These are phyloP conservation scores for Euphorbia peplus DNA, from an alignment of 345 rosid genomes.

Conservation along the genomic window DNA sequence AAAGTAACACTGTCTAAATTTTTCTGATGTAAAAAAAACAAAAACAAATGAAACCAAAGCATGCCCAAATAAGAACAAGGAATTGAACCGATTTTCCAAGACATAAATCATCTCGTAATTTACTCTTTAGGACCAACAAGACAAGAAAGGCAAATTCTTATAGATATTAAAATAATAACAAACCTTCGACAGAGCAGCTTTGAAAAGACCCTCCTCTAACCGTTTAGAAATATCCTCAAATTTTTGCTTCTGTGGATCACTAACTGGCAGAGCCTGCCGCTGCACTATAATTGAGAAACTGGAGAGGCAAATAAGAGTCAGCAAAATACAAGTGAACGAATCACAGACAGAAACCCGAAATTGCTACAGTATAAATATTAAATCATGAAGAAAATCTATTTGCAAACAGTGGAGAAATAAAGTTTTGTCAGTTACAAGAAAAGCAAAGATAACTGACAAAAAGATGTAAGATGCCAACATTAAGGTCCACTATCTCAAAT, in stretches of 20 bases:
- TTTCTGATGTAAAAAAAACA: conserved; percentile 14
- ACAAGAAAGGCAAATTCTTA: background rate
- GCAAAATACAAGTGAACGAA: background rate
- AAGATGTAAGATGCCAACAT: background rate
- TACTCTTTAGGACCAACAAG: background rate
- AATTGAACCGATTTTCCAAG: background rate
- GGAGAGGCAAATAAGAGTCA: conserved; percentile 22
- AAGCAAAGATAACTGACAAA: background rate
- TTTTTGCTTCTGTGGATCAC: conserved; percentile 44
- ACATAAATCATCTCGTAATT: background rate
- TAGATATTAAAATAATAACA: background rate
- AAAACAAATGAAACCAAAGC: background rate
- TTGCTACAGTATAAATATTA: background rate
- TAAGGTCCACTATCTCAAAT: background rate
- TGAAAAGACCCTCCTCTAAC: conserved; percentile 81
- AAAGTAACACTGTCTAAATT: conserved; percentile 7
- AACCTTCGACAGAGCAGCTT: conserved; percentile 68
- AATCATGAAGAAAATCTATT: background rate
- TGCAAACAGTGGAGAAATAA: background rate
- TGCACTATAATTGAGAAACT: conserved; percentile 51
- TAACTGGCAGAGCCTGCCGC: conserved; percentile 45
- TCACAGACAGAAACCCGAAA: background rate
- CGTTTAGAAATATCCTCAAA: conserved; percentile 65
- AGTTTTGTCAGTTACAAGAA: background rate
- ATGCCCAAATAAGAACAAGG: background rate